Evolutionary conservation across 495 filamentous ascomycete species (phyloP).

Genomic region (Tuber umbilicatum): DNA sequence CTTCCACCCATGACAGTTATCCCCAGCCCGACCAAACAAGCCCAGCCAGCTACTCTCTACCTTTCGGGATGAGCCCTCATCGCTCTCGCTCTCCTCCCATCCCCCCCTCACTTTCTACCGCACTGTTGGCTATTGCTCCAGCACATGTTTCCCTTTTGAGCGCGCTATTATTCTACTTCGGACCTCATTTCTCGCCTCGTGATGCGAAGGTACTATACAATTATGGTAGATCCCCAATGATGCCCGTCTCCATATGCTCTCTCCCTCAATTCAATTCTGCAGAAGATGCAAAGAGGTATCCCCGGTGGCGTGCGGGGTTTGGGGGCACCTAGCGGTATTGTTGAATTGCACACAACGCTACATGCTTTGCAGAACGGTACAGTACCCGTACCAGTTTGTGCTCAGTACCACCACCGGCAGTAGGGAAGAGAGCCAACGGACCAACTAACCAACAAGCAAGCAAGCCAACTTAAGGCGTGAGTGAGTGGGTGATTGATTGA

Average conservation of each 20-base stretch:
- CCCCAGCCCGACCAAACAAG: neutral
- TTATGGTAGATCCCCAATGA: constrained; percentile 27
- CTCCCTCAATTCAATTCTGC: constrained; percentile 17
- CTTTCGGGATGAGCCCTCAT: constrained; percentile 23
- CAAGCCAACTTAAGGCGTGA: neutral
- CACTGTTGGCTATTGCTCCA: constrained; percentile 14
- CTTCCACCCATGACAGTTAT: neutral
- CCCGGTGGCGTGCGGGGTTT: constrained; percentile 37
- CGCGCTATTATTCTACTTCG: constrained; percentile 36
- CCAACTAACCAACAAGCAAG: neutral
- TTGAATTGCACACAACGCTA: neutral
- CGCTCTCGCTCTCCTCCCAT: constrained; percentile 7
- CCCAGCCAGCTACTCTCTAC: neutral
- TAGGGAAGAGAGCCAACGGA: neutral
- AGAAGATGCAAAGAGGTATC: constrained; percentile 29
- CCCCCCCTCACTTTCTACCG: constrained; percentile 21
- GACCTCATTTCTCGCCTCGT: constrained; percentile 25
- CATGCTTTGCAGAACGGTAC: neutral
- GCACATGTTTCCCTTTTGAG: constrained; percentile 26
- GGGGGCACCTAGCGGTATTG: neutral
- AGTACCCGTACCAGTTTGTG: neutral
- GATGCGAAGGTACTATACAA: constrained; percentile 5
- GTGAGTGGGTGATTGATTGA: neutral
- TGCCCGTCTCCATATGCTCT: constrained; percentile 26
- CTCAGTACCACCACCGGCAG: neutral